Conservation (phyloP, 495 filamentous ascomycete genomes). For the Penicillium soppii region DNA sequence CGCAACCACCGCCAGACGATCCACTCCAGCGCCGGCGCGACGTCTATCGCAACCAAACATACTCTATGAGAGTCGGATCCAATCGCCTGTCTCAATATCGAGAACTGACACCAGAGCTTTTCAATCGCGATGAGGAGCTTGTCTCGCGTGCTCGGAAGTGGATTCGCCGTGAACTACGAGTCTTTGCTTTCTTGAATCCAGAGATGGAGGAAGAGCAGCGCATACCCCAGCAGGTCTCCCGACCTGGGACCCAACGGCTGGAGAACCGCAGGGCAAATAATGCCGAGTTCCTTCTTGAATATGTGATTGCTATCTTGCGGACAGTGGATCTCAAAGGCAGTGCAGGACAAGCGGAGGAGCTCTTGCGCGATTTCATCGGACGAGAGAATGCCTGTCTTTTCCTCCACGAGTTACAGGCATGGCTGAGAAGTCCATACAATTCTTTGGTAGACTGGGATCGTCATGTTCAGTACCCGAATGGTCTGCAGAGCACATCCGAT, state of each 20-base stretch:
- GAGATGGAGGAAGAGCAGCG: constrained; percentile 26
- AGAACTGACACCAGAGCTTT: constrained; percentile 67
- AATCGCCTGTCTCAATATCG: constrained; percentile 78
- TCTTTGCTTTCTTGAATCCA: constrained; percentile 73
- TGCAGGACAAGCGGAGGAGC: constrained; percentile 80
- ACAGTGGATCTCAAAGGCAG: constrained; percentile 87
- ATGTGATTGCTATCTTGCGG: constrained; percentile 84
- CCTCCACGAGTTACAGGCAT: constrained; percentile 78
- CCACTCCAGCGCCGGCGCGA: constrained; percentile 67
- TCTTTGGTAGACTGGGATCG: constrained; percentile 76
- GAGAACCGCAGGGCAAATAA: constrained; percentile 62
- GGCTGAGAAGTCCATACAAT: constrained; percentile 75
- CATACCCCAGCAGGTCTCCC: constrained; percentile 18
- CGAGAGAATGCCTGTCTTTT: constrained; percentile 76
- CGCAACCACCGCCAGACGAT: constrained; percentile 43
- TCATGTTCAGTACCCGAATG: constrained; percentile 67
- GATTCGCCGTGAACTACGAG: constrained; percentile 83
- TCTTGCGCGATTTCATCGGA: constrained; percentile 84
- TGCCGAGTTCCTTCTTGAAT: constrained; percentile 87
- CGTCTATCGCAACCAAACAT: constrained; percentile 74
- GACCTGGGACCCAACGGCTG: constrained; percentile 37
- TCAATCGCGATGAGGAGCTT: constrained; percentile 63
- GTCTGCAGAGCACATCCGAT: background rate
- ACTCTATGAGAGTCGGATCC: constrained; percentile 80
- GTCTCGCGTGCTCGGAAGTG: constrained; percentile 82